phyloP scores from a whole-genome alignment of 345 rosid species.

The Gossypium raimondii region DNA sequence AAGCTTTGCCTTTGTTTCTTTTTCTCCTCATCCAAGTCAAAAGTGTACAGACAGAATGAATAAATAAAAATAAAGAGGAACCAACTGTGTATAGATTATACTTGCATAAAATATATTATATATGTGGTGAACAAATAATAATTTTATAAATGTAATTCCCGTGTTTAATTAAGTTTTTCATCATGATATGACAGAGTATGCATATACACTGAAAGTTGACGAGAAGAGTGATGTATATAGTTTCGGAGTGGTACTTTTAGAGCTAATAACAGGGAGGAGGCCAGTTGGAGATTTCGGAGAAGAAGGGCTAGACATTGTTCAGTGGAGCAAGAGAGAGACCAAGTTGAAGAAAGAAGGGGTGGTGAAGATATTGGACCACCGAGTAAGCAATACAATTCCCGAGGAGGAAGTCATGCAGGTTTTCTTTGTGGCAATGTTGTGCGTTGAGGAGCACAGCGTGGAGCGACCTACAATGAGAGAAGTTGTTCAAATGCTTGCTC shows the following conservation, averaged over 20 bases:
- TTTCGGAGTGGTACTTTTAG: constrained; percentile 77
- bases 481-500: constrained; percentile 78
- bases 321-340: constrained; percentile 65
- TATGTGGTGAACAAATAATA: not conserved
- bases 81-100: not conserved
- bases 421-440: constrained; percentile 80
- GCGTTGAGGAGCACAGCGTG: constrained; percentile 83
- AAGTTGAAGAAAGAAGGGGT: constrained; percentile 59
- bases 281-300: constrained; percentile 87
- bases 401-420: constrained; percentile 68
- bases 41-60: not conserved
- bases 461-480: constrained; percentile 38
- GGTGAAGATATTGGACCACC: constrained; percentile 50
- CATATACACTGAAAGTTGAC: constrained; percentile 74
- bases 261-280: constrained; percentile 67
- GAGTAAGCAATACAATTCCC: constrained; percentile 44
- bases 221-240: constrained; percentile 96
- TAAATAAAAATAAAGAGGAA: not conserved
- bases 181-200: constrained; percentile 50
- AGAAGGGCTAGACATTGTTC: constrained; percentile 84
- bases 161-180: too few relatives aligned
- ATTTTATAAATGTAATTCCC: not conserved
- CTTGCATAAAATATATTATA: not conserved
- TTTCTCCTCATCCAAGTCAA: not conserved
- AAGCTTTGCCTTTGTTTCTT: not conserved